phyloP scores from a whole-genome alignment of 2,329 filamentous ascomycete genomes.

The Penicillium janthinellum region DNA sequence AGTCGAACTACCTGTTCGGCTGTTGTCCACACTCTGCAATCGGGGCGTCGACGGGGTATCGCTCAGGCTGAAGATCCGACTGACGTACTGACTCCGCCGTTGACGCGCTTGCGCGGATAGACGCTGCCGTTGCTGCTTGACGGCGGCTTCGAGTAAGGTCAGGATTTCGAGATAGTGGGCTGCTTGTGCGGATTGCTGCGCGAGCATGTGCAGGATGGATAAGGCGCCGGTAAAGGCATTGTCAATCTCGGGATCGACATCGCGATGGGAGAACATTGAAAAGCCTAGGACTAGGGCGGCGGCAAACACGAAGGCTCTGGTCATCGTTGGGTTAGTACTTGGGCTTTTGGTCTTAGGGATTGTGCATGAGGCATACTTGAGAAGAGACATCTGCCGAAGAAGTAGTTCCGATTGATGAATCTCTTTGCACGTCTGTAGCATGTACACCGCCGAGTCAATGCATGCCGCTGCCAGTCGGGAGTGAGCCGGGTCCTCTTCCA shows the following conservation, averaged over 20 bases:
- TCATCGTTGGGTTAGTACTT: not conserved
- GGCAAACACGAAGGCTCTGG: constrained; percentile 57
- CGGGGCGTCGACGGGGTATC: constrained; percentile 15
- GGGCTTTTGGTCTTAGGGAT: not conserved
- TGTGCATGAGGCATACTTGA: constrained; percentile 51
- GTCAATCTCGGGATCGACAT: constrained; percentile 43
- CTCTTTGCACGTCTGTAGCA: constrained; percentile 58
- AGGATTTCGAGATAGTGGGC: constrained; percentile 61
- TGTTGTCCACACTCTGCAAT: constrained; percentile 4
- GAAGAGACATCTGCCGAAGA: constrained; percentile 59
- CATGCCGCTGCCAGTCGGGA: constrained; percentile 55
- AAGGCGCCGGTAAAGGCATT: constrained; percentile 54
- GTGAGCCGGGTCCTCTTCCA: constrained; percentile 32
- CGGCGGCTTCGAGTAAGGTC: constrained; percentile 49
- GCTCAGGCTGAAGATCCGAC: constrained; percentile 39
- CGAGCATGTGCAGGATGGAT: constrained; percentile 53
- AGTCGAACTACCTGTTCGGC: constrained; percentile 6
- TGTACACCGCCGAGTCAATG: constrained; percentile 57
- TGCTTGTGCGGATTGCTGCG: constrained; percentile 57
- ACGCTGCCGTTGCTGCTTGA: constrained; percentile 45
- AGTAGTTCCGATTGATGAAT: constrained; percentile 49
- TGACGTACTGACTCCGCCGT: constrained; percentile 39
- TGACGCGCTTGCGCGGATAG: constrained; percentile 30
- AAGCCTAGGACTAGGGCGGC: constrained; percentile 61
- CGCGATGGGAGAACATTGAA: constrained; percentile 55